Percentiles rank a stretch among this genome's conserved stretches.
Evolutionary conservation across 2,329 filamentous ascomycete genomes (phyloP).

Genomic region (Davidsoniella neocaledoniae): DNA sequence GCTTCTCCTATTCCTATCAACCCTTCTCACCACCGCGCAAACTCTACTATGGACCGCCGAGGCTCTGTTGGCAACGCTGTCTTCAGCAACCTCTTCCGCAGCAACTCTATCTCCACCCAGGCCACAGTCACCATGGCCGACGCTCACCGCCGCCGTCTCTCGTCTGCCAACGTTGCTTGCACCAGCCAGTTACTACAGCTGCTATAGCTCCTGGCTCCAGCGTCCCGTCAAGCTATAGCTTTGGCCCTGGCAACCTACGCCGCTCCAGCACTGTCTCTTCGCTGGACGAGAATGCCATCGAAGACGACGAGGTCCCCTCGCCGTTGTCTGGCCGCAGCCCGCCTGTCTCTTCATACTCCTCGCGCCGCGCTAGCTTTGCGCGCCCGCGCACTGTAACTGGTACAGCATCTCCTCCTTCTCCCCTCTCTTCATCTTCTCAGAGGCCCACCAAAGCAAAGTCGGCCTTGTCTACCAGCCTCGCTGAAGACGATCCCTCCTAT

Average conservation of each 20-base stretch:
- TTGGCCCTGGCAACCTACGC: conserved; percentile 26
- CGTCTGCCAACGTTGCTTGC: conserved; percentile 4
- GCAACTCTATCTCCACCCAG: conserved; percentile 32
- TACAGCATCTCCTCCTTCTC: conserved; percentile 8
- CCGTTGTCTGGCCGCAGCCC: conserved; percentile 7
- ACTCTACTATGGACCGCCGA: conserved; percentile 28
- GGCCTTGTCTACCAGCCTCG: conserved; percentile 3
- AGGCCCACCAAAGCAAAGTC: conserved; percentile 5
- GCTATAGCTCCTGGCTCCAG: conserved; percentile 24
- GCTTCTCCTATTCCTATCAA: conserved; percentile 17
- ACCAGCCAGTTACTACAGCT: neutral
- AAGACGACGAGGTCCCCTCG: conserved; percentile 44
- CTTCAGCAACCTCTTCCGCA: conserved; percentile 42
- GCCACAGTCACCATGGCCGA: conserved; percentile 30
- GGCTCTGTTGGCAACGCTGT: conserved; percentile 40
- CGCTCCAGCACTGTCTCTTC: conserved; percentile 52
- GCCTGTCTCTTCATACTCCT: conserved; percentile 3
- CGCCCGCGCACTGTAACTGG: conserved; percentile 8
- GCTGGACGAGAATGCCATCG: conserved; percentile 56
- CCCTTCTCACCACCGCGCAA: conserved; percentile 15
- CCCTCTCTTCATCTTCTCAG: neutral
- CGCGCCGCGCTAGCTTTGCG: conserved; percentile 11
- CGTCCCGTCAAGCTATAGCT: conserved; percentile 23
- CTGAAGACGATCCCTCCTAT: neutral
- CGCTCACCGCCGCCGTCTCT: conserved; percentile 46